Evolutionary conservation across 257 asterid genomes (phyloP), one percentile per base, ranked within the genome.

Genomic region (Plectranthus barbatus): DNA sequence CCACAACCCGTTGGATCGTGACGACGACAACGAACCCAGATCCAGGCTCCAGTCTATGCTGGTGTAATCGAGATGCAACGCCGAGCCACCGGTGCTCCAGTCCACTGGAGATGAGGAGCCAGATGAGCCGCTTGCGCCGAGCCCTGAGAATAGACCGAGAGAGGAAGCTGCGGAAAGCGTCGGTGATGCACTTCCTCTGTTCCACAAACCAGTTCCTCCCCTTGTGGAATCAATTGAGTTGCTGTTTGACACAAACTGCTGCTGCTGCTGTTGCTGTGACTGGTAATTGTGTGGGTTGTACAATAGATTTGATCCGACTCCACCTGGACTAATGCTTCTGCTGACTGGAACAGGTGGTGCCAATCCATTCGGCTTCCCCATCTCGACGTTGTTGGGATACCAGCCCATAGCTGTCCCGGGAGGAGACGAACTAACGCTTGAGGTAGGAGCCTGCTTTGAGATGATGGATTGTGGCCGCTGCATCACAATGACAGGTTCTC

Each of bases 41-140:
- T 79, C 85, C 73, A 81, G 56, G 53, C 86, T 84, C 91, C 91
- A 84, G 68, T 84, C 91, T 64, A 84, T 73, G 67, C 47, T 84
- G 44, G 84, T 56, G 61, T 84, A 84, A 68, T 84, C 91, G 1
- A 66, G 66, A 20, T 81, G 85, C 57, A 59, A 20, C 76, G 66
- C 69, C 0, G 87, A 78, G 66, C 80, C 48, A n/a, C 88, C 84
- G 0, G 75, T 79, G 51, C 26, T 81, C 92, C 92, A 82, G 71
- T 82, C 88, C 24, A 75, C 83, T 1, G 88, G 62, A 8, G 91
- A 74, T 10, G 81, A 62, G 47, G 86, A 56, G 15, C 81, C n/a
- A n/a, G n/a, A n/a, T n/a, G n/a, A n/a, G n/a, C n/a, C 72, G 45
- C 59, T 78, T 1, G 56, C 56, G 21, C 82, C 84, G 5, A 76